phyloP scores from a whole-genome alignment of 257 asterid genomes.

The Scutellaria minor region DNA sequence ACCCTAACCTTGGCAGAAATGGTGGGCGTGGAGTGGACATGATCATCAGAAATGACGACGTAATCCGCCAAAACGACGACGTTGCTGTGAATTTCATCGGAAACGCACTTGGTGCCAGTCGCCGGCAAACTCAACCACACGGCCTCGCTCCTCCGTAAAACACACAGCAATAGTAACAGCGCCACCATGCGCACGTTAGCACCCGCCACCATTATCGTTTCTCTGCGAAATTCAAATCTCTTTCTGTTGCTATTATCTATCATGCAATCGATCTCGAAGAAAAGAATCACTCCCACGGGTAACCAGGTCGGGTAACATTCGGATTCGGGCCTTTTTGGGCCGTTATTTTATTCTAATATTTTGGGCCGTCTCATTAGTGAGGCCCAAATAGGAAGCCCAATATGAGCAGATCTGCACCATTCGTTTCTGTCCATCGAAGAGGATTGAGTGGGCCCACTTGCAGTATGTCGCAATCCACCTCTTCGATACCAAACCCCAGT shows the following conservation, averaged over 20 bases:
- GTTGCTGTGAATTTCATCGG: constrained; percentile 88
- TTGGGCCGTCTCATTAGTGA: background rate
- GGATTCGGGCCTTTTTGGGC: background rate
- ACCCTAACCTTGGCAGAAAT: constrained; percentile 67
- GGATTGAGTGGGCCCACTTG: constrained; percentile 60
- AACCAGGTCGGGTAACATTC: constrained; percentile 42
- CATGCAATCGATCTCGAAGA: constrained; percentile 19
- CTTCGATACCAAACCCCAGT: constrained; percentile 31
- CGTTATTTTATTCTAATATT: background rate
- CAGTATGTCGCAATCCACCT: constrained; percentile 25
- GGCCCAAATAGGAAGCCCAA: constrained; percentile 24
- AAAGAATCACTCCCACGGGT: constrained; percentile 39
- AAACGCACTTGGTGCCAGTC: constrained; percentile 78
- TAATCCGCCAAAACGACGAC: constrained; percentile 87
- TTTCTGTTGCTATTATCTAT: background rate
- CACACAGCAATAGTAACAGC: constrained; percentile 33
- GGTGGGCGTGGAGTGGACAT: constrained; percentile 56
- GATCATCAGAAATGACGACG: constrained; percentile 72
- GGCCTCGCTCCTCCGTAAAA: constrained; percentile 47
- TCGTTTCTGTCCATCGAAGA: constrained; percentile 42
- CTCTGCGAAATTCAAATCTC: constrained; percentile 8
- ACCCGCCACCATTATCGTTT: constrained; percentile 32
- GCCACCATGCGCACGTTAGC: constrained; percentile 44
- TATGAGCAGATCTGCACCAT: constrained; percentile 47
- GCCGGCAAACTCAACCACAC: constrained; percentile 76